Base-by-base conservation (phyloP, 345 rosid genomes). In the Crucihimalaya himalaica region DNA sequence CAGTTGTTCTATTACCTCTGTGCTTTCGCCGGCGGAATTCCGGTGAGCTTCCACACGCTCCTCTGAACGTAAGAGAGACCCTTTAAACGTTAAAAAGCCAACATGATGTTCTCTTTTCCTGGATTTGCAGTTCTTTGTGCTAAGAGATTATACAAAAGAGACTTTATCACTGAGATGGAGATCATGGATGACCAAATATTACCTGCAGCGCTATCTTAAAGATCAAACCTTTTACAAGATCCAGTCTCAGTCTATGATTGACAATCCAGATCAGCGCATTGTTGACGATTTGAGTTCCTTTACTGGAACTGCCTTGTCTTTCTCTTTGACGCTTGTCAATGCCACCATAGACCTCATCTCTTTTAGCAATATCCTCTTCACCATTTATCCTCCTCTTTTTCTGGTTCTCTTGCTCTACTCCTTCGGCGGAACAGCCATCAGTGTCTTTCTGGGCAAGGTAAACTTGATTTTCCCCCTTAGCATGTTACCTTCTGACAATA, bases 261-360 rank as follows among this genome's bases (percentile, higher is more conserved):
- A 94, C 77, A 91, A 94, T 81, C 96, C 97, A 2, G 98, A 94
- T 78, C 98, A 91, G 83, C 95, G 98, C 45, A 87, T 91, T 73
- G 95, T 89, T 64, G 98, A 94, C 60, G 97, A 94, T 74, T 79
- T 91, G 8, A 91, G 95, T 66, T 84, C 97, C 63, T 91, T 94
- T 87, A 87, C 98, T 1, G 89, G 88, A 45, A 87, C 96, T 6
- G 93, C 97, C 25, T 87, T 94, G 67, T 79, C 97, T 54, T 94
- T 94, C 89, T 89, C 98, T 14, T 76, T 91, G 84, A 81, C 86
- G 1, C 84, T 91, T 62, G 86, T 94, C 75, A 91, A 83, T 79
- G 89, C 97, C 77, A 86, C 91, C 25, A 86, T 91, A 0, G 98
- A 94, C 83, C 87, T 94, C 81, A 86, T 94, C 71, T 94, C 98